Evolutionary conservation across 129 eudicot genomes (phyloP).

Genomic region (Artemisia tridentata): DNA sequence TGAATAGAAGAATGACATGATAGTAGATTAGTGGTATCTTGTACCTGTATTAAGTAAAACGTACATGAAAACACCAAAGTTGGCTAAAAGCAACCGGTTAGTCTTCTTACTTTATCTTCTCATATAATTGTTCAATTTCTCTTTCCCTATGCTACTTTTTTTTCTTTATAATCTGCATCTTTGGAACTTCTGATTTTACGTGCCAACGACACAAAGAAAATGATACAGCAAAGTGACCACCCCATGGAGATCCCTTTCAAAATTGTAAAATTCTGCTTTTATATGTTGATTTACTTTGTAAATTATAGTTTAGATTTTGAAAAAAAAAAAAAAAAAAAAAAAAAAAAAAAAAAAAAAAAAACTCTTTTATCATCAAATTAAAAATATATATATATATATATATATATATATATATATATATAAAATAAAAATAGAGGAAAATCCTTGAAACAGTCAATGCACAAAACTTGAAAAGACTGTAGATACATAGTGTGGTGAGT

Average conservation of each 20-base stretch:
- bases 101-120: constrained; percentile 9
- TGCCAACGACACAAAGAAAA: too few species aligned
- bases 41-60: too few species aligned
- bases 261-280: neutral
- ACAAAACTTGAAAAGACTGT: neutral
- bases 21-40: too few species aligned
- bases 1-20: constrained; percentile 10
- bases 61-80: neutral
- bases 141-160: neutral
- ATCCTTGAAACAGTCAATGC: neutral
- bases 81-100: constrained; percentile 17
- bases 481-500: neutral
- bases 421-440: neutral
- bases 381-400: too few species aligned
- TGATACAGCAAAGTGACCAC: too few species aligned
- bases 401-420: too few species aligned
- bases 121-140: neutral
- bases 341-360: neutral
- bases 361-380: neutral
- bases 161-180: constrained; percentile 5
- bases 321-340: neutral
- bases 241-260: too few species aligned
- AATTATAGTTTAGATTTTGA: neutral
- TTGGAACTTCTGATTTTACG: neutral
- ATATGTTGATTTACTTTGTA: neutral